Evolutionary conservation across 2,329 filamentous ascomycete genomes (phyloP).

Genomic region (Ophiostoma montium): DNA sequence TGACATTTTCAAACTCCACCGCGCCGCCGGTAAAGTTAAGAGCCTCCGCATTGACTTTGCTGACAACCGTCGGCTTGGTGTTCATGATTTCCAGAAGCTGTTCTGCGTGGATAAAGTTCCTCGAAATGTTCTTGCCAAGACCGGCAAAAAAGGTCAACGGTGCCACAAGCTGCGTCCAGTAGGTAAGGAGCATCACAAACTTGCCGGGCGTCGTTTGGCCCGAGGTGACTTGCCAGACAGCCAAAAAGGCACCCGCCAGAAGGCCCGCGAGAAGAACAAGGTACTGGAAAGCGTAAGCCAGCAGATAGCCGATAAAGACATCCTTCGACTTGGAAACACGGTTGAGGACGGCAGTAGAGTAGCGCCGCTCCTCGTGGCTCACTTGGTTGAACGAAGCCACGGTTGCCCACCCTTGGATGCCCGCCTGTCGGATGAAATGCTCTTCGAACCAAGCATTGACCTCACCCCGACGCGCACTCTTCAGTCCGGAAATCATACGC

Average conservation of each 20-base stretch:
- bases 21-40: slow-evolving; percentile 37
- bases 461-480: slow-evolving; percentile 33
- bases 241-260: slow-evolving; percentile 45
- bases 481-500: slow-evolving; percentile 35
- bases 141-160: slow-evolving; percentile 56
- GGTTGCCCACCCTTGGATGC: slow-evolving; percentile 45
- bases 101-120: slow-evolving; percentile 43
- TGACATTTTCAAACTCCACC: slow-evolving; percentile 40
- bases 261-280: slow-evolving; percentile 56
- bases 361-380: slow-evolving; percentile 39
- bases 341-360: slow-evolving; percentile 33
- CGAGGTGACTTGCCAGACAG: slow-evolving; percentile 52
- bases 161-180: slow-evolving; percentile 58
- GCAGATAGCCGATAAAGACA: slow-evolving; percentile 30
- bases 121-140: slow-evolving; percentile 40
- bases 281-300: slow-evolving; percentile 42
- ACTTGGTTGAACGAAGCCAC: slow-evolving; percentile 47
- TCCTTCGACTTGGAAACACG: slow-evolving; percentile 24
- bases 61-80: slow-evolving; percentile 40
- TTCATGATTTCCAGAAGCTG: slow-evolving; percentile 43
- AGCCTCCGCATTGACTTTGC: slow-evolving; percentile 33
- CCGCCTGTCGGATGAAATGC: slow-evolving; percentile 39
- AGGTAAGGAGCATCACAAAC: slow-evolving; percentile 58
- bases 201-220: slow-evolving; percentile 47
- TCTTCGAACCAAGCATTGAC: slow-evolving; percentile 41